These are phyloP conservation scores for Russula abietina DNA, from an alignment of 768 basidiomycete genomes.

Conservation along the genomic window DNA sequence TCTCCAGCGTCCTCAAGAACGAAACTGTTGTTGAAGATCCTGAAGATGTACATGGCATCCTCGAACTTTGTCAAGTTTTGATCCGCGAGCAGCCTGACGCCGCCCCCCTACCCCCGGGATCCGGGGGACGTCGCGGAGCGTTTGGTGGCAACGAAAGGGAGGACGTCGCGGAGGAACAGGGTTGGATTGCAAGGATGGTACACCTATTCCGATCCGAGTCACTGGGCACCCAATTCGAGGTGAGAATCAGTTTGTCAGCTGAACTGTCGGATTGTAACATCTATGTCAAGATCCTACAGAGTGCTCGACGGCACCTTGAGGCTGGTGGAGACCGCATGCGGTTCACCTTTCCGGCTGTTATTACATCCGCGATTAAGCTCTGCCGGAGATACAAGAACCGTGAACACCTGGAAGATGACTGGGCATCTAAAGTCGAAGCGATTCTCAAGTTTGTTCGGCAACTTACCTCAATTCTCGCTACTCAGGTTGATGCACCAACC, in stretches of 20 bases:
- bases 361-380: constrained; percentile 87
- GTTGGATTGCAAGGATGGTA: constrained; percentile 97
- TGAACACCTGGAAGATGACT: constrained; percentile 75
- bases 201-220: constrained; percentile 90
- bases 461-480: constrained; percentile 86
- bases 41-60: constrained; percentile 89
- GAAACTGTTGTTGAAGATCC: constrained; percentile 91
- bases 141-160: constrained; percentile 62
- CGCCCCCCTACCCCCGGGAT: constrained; percentile 35
- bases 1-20: constrained; percentile 92
- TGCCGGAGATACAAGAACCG: constrained; percentile 86
- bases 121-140: constrained; percentile 48
- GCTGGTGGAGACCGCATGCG: constrained; percentile 92
- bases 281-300: constrained; percentile 69
- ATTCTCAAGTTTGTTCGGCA: constrained; percentile 95
- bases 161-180: constrained; percentile 96
- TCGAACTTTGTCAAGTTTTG: constrained; percentile 88
- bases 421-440: constrained; percentile 77
- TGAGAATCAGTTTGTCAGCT: constrained; percentile 31
- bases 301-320: constrained; percentile 83
- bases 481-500: constrained; percentile 87
- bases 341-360: constrained; percentile 94
- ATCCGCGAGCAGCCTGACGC: constrained; percentile 78
- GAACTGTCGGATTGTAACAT: background rate
- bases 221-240: constrained; percentile 85